Base-by-base conservation (phyloP, 2,329 filamentous ascomycete species). In the Nemania serpens region DNA sequence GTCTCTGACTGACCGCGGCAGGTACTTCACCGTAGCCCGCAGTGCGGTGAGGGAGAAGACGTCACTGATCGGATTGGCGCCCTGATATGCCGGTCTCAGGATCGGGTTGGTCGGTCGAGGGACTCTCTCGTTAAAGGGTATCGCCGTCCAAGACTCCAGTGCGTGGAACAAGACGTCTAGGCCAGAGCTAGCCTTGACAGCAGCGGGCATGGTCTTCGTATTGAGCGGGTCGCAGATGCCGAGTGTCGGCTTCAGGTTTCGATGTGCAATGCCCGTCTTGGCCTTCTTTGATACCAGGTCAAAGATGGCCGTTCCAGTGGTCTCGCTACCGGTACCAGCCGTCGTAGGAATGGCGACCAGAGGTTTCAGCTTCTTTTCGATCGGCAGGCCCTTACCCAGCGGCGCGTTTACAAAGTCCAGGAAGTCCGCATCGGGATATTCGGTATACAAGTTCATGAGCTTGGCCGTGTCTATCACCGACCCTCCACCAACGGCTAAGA, bases 391-490 rank as follows among this genome's bases (percentile, higher is more conserved):
- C 64, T 90, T 92, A 61, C 95, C 95, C 0, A 98, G 80, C 0
- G 95, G 95, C 0, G 94, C 94, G 72, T 98, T 98, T 75, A 99
- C 95, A 70, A 99, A 99, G 81, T 99, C 94, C 37, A 98, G 83
- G 73, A 99, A 97, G 69, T 95, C 91, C 36, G 94, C 94, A 7
- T 97, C 90, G 0, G 93, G 93, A 73, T 93, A 97, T 64, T 87
- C 88, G 0, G 89, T 91, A 78, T 98, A 98, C 0, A 99, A 84
- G 73, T 99, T 99, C 93, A 99, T 98, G 58, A 99, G 83, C 78
- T 99, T 99, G 56, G 95, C 94, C 0, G 95, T 99, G 77, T 99
- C 95, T 68, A 99, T 99, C 67, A 98, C 95, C 41, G 92, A 96
- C 39, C 95, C 95, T 68, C 93, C 84, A 29, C 91, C 95, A 15